These are phyloP conservation scores for Nothophytophthora sp. DNA, from an alignment of 352 stramenopile species.

Conservation along the genomic window DNA sequence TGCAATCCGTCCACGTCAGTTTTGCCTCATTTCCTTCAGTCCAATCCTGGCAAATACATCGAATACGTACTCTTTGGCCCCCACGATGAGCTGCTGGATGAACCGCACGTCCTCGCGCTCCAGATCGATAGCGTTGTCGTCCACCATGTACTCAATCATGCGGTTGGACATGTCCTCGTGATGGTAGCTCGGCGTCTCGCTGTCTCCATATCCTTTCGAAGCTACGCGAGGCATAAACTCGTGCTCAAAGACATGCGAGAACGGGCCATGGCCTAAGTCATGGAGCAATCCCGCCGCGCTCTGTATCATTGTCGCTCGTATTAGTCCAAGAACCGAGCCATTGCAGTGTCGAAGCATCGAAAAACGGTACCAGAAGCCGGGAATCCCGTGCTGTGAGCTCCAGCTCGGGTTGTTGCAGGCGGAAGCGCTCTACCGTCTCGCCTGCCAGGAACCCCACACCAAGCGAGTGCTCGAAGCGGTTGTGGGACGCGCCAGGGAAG, in stretches of 20 bases:
- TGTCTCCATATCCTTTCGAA: conserved; percentile 24
- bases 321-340: no score
- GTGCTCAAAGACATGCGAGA: conserved; percentile 96
- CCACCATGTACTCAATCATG: conserved; percentile 81
- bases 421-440: conserved; percentile 85
- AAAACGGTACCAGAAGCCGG: conserved; percentile 52
- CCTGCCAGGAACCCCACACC: conserved; percentile 95
- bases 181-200: conserved; percentile 39
- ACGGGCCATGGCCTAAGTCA: conserved; percentile 94
- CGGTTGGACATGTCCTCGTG: conserved; percentile 85
- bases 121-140: conserved; percentile 82
- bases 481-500: conserved; percentile 90
- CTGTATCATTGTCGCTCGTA: no score
- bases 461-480: conserved; percentile 96
- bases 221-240: conserved; percentile 83
- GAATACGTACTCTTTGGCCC: conserved; percentile 59
- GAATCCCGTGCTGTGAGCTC: conserved; percentile 89
- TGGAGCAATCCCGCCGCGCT: conserved; percentile 82
- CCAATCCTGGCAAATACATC: neutral
- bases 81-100: conserved; percentile 81
- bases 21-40: neutral
- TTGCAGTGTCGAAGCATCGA: no score
- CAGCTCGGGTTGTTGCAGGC: conserved; percentile 85
- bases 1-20: no score
- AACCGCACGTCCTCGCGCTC: conserved; percentile 69